Conservation (phyloP, 1,139 yeast genomes). For the Pichia sp. region DNA sequence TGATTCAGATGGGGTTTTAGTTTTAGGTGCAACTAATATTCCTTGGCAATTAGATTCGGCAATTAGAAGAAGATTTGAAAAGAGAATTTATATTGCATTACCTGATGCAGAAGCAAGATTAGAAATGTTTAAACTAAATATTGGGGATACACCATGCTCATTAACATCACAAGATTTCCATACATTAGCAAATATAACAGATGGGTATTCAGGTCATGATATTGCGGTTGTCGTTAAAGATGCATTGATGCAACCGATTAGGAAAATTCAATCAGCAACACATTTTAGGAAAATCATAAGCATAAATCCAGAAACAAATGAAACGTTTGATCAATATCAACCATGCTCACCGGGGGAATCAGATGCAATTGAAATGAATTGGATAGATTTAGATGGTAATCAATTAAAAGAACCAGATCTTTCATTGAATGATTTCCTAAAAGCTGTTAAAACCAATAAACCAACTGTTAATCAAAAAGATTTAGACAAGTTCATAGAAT, state of each 20-base stretch:
- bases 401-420: constrained; percentile 86
- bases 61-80: constrained; percentile 91
- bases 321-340: constrained; percentile 46
- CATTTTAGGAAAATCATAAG: constrained; percentile 65
- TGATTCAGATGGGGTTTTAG: constrained; percentile 87
- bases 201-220: constrained; percentile 97
- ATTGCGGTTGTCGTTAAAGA: constrained; percentile 95
- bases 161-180: constrained; percentile 69
- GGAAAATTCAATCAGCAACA: constrained; percentile 93
- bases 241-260: constrained; percentile 95
- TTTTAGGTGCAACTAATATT: constrained; percentile 95
- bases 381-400: constrained; percentile 90
- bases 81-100: constrained; percentile 87
- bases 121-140: constrained; percentile 89
- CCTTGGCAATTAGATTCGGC: constrained; percentile 99
- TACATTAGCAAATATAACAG: constrained; percentile 86
- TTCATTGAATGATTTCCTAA: constrained; percentile 86
- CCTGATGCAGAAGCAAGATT: constrained; percentile 91
- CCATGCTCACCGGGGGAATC: constrained; percentile 97
- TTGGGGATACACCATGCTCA: constrained; percentile 84
- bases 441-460: constrained; percentile 84
- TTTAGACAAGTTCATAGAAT: constrained; percentile 73
- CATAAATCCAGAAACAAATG: constrained; percentile 31
- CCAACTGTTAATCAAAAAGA: constrained; percentile 92
- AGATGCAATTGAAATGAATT: constrained; percentile 81